Percentiles rank a stretch among this genome's conserved stretches.
Evolutionary conservation across 768 basidiomycete species (phyloP).

Genomic region (Favolaschia claudopus): DNA sequence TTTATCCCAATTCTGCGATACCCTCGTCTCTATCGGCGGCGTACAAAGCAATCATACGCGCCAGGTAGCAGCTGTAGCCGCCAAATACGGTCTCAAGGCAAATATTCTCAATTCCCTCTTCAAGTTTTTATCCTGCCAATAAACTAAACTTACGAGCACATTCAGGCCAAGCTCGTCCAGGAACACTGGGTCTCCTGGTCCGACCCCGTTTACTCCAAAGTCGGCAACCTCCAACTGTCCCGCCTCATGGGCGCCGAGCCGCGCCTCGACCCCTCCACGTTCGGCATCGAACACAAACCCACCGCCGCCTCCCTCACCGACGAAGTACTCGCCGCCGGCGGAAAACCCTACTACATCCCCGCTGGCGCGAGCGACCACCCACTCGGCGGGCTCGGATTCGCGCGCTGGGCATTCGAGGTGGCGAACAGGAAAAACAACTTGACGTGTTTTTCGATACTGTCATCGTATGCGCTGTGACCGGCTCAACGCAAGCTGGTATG

Average conservation of each 20-base stretch:
- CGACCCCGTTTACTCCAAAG: conserved; percentile 28
- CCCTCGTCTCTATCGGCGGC: conserved; percentile 34
- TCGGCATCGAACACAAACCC: conserved; percentile 34
- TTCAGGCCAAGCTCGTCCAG: conserved; percentile 32
- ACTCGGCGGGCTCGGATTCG: conserved; percentile 33
- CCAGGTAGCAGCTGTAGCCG: conserved; percentile 35
- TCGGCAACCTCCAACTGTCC: conserved; percentile 32
- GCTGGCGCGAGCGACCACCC: conserved; percentile 35
- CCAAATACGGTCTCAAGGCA: conserved; percentile 32
- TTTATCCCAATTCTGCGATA: conserved; percentile 26
- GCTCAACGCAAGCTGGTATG: conserved; percentile 34
- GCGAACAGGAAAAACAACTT: conserved; percentile 26
- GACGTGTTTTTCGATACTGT: conserved; percentile 33
- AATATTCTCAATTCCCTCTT: neutral
- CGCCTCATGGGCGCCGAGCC: conserved; percentile 34
- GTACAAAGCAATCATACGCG: conserved; percentile 36
- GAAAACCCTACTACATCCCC: conserved; percentile 34
- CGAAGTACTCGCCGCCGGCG: conserved; percentile 24
- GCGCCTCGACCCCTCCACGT: conserved; percentile 26
- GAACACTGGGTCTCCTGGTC: conserved; percentile 34
- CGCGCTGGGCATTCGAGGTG: conserved; percentile 34
- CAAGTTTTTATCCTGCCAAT: neutral
- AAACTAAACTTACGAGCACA: neutral
- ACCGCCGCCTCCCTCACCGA: conserved; percentile 25
- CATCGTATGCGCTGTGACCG: conserved; percentile 33